Evolutionary conservation across 306 rosid genomes (phyloP).

Genomic region (Carpinus viminea): DNA sequence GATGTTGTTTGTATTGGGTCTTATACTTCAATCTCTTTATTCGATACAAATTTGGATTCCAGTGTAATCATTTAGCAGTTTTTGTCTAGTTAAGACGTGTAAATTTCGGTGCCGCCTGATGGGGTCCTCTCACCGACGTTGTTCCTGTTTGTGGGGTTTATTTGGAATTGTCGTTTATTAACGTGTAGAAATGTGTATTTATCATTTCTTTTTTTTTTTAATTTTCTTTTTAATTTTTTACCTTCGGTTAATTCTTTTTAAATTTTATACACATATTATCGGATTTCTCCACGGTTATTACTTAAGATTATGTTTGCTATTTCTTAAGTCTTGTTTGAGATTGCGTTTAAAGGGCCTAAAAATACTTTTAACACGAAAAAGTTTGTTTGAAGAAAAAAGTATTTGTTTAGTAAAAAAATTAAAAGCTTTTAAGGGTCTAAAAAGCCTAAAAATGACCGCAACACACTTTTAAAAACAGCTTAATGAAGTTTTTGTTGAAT

Average conservation of each 20-base stretch:
- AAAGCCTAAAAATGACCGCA: too few species aligned
- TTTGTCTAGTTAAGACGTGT: neutral
- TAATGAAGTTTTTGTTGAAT: too few species aligned
- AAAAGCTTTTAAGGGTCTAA: too few species aligned
- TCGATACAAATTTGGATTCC: neutral
- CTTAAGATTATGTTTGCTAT: too few species aligned
- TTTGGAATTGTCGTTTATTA: constrained; percentile 10
- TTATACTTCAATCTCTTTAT: neutral
- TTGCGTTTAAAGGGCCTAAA: too few species aligned
- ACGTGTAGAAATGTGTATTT: constrained; percentile 6
- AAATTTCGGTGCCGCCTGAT: neutral
- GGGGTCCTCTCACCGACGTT: neutral
- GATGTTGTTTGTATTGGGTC: neutral
- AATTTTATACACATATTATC: neutral
- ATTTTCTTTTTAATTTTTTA: too few species aligned
- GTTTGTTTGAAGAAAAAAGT: too few species aligned
- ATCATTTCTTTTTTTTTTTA: neutral
- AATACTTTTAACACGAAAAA: too few species aligned
- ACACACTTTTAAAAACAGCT: too few species aligned
- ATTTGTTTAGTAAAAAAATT: too few species aligned
- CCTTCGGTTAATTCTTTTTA: neutral
- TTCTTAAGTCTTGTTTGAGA: too few species aligned
- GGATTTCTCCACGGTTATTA: neutral
- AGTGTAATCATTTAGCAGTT: neutral
- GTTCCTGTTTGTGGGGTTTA: neutral